Evolutionary conservation across 1,284 basidiomycete species (phyloP).

Genomic region (Malassezia caprae): DNA sequence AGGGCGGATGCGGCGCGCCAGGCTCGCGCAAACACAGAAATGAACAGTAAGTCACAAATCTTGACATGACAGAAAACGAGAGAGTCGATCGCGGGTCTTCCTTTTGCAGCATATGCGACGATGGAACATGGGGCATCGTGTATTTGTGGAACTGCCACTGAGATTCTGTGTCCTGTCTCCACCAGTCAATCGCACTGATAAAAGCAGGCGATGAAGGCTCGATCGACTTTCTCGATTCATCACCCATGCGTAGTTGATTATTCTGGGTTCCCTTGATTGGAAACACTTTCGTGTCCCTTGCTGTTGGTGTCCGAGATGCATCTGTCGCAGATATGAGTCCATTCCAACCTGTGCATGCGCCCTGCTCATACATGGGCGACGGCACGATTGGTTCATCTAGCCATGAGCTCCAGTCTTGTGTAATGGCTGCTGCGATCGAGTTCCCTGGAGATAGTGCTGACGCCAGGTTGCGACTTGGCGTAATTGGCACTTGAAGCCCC

Average conservation of each 20-base stretch:
- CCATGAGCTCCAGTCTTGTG: constrained; percentile 38
- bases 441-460: constrained; percentile 8
- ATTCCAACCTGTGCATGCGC: constrained; percentile 24
- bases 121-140: background rate
- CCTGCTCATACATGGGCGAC: constrained; percentile 40
- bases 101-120: background rate
- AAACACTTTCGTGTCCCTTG: background rate
- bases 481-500: background rate
- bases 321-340: constrained; percentile 6
- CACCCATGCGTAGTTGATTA: background rate
- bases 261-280: background rate
- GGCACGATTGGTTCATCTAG: constrained; percentile 44
- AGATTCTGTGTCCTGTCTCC: constrained; percentile 4
- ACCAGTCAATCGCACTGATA: constrained; percentile 6
- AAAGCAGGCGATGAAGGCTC: background rate
- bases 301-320: constrained; percentile 10
- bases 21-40: constrained; percentile 12
- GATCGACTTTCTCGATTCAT: background rate
- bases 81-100: constrained; percentile 3
- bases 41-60: constrained; percentile 10
- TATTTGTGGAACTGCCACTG: constrained; percentile 12
- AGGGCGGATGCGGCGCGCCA: constrained; percentile 15
- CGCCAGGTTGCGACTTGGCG: background rate
- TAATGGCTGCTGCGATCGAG: background rate
- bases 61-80: background rate